These are phyloP conservation scores for Perkinsela sp. DNA, from an alignment of 208 protist species.

Conservation along the genomic window DNA sequence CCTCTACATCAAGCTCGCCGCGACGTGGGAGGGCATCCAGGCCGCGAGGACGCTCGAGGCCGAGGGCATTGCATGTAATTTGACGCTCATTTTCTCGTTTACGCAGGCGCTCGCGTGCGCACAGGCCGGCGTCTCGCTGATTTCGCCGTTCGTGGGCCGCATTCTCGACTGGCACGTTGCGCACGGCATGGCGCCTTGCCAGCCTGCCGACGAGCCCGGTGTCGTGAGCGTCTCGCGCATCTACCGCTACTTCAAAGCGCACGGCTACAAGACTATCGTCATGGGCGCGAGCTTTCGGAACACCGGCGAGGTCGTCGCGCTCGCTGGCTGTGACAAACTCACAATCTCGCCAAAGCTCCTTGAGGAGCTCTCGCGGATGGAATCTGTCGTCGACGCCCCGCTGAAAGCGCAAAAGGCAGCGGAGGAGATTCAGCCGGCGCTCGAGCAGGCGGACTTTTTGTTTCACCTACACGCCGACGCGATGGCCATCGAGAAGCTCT, in stretches of 20 bases:
- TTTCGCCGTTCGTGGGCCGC: conserved; percentile 84
- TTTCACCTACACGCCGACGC: conserved; percentile 55
- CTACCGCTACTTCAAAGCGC: conserved; percentile 90
- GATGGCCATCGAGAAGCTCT: conserved; percentile 91
- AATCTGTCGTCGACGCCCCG: conserved; percentile 20
- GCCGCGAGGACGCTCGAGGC: conserved; percentile 67
- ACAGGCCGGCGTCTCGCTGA: conserved; percentile 70
- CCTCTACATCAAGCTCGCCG: conserved; percentile 85
- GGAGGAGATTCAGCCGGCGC: conserved; percentile 17
- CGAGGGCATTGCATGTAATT: conserved; percentile 84
- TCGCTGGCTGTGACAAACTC: conserved; percentile 83
- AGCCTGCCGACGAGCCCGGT: conserved; percentile 58
- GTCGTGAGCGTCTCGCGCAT: conserved; percentile 74
- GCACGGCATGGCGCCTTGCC: conserved; percentile 16
- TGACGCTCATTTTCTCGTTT: conserved; percentile 88
- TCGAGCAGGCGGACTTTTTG: conserved; percentile 28
- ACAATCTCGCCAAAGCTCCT: conserved; percentile 85
- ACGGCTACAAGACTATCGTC: conserved; percentile 80
- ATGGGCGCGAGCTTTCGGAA: conserved; percentile 92
- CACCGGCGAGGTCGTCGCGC: conserved; percentile 54
- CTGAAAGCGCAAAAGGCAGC: conserved; percentile 12
- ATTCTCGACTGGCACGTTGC: conserved; percentile 82
- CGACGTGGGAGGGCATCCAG: conserved; percentile 88
- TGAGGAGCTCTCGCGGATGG: conserved; percentile 35
- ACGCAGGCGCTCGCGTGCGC: conserved; percentile 75